A percentile compares a stretch with the other conserved stretches of the same genome.
These are phyloP conservation scores for Petunia secreta DNA, from an alignment of 257 asterid species.

Conservation along the genomic window DNA sequence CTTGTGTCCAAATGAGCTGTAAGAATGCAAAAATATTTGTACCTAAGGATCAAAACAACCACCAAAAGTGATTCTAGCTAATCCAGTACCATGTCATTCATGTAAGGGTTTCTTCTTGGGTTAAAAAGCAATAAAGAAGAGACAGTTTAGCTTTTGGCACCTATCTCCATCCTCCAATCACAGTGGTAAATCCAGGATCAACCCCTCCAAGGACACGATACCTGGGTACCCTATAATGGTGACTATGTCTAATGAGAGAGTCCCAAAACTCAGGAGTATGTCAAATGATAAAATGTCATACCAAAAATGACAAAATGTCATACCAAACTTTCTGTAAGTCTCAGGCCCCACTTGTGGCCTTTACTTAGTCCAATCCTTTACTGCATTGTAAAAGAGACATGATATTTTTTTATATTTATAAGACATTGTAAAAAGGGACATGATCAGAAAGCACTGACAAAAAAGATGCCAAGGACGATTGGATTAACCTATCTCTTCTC, in stretches of 20 bases:
- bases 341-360: neutral
- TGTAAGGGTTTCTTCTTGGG: neutral
- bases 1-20: neutral
- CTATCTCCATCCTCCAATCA: conserved; percentile 17
- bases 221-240: neutral
- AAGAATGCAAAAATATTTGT: neutral
- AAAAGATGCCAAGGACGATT: neutral
- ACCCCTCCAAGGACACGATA: neutral
- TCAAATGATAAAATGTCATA: conserved; percentile 4
- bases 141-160: neutral
- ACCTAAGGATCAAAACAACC: neutral
- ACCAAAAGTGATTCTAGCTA: neutral
- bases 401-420: no score
- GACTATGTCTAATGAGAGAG: neutral
- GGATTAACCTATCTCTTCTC: neutral
- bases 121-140: neutral
- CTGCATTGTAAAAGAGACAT: neutral
- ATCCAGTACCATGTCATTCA: conserved; percentile 14
- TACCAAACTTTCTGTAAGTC: neutral
- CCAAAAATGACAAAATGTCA: neutral
- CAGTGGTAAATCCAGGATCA: conserved; percentile 13
- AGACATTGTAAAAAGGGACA: neutral
- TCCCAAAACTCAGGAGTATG: neutral
- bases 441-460: neutral
- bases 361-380: neutral